Base-by-base conservation (phyloP, 208 protist species). In the Trypanosoma rangeli region DNA sequence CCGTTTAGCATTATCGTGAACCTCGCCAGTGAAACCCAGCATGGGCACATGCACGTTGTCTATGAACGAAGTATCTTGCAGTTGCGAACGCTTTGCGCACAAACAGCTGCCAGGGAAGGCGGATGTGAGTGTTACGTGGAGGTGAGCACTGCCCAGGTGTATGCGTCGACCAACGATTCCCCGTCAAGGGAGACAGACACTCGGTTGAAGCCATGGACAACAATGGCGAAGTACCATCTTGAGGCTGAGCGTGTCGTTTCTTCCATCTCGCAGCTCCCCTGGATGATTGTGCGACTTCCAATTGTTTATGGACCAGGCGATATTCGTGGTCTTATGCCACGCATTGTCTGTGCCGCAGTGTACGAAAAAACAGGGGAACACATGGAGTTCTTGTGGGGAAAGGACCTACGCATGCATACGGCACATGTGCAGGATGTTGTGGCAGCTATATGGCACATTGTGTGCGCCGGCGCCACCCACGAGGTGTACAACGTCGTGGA, bases 341-440 rank as follows among this genome's bases (percentile, higher is more conserved):
- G 94, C 31, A 65, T 98, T 29, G 90, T 94, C 39, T 87, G 82
- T 58, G 96, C 84, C 37, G 82, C 93, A 31, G 85, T 96, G 60
- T 98, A 98, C 77, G 92, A 94, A 71, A 50, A 78, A 29, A 54
- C 89, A 12, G 76, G 71, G 29, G 84, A 97, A 50, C 78, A 78
- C 29, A 98, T 98, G 94, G 84, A 98, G 68, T 90, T 97, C 54
- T 71, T 98, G 10, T 98, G 92, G 90, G 81, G 68, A 22, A 81
- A 76, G 33, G 84, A 93, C 52, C 79, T 98, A 4, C 69, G 80
- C 37, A 76, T 95, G n/a, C 92, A 98, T 73, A 98, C 97, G 10
- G 94, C 98, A 22, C 96, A 98, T 64, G 94, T 97, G 13, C 52
- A 73, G 20, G 97, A 98, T 81, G 94, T 97, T 3, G 80, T 70